phyloP scores from a whole-genome alignment of 805 yeast species.

The Nakazawaea populi region DNA sequence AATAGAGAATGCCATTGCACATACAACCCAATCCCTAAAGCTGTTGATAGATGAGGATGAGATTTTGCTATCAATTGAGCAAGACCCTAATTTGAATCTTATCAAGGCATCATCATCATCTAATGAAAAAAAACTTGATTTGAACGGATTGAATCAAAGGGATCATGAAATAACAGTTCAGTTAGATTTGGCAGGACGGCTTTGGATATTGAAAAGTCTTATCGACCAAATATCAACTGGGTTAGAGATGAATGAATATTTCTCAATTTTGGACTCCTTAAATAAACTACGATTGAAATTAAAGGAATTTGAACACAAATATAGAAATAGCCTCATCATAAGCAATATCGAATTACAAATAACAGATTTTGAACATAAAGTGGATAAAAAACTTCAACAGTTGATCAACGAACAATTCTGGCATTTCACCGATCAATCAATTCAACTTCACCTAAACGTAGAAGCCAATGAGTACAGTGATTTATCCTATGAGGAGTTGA shows the following conservation, averaged over 20 bases:
- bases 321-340: slow-evolving; percentile 3
- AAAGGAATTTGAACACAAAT: slow-evolving; percentile 1
- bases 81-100: slow-evolving; percentile 17
- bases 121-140: background rate
- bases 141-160: background rate
- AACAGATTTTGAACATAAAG: background rate
- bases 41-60: slow-evolving; percentile 10
- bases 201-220: slow-evolving; percentile 10
- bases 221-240: slow-evolving; percentile 6
- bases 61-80: slow-evolving; percentile 11
- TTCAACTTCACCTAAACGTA: background rate
- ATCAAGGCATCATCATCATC: background rate
- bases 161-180: background rate
- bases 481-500: slow-evolving; percentile 5
- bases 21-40: slow-evolving; percentile 2
- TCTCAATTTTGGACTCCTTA: slow-evolving; percentile 8
- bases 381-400: background rate
- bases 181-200: slow-evolving; percentile 4
- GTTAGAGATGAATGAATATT: slow-evolving; percentile 8
- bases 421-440: background rate
- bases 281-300: slow-evolving; percentile 1
- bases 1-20: background rate
- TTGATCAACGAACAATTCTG: slow-evolving; percentile 5
- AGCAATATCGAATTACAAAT: background rate
- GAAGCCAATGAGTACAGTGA: slow-evolving; percentile 9